These are phyloP conservation scores for Monosporascus ibericus DNA, from an alignment of 2,329 filamentous ascomycete species.

Conservation along the genomic window DNA sequence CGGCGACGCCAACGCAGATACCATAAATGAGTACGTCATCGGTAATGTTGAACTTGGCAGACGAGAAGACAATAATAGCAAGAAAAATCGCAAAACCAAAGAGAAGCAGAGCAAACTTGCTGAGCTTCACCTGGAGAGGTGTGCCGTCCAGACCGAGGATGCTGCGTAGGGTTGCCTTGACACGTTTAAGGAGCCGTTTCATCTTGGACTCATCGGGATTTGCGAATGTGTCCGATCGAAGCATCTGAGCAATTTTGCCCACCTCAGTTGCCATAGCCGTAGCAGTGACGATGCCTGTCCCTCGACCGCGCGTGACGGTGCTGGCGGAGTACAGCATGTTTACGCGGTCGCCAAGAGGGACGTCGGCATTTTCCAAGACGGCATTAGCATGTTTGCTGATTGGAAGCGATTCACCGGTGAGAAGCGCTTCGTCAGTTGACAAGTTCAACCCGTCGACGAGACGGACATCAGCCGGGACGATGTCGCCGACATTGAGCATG, in stretches of 20 bases:
- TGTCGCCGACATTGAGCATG: conserved; percentile 57
- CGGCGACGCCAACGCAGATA: conserved; percentile 43
- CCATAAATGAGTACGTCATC: conserved; percentile 53
- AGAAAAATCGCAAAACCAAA: conserved; percentile 65
- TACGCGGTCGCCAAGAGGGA: conserved; percentile 61
- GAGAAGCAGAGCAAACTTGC: conserved; percentile 75
- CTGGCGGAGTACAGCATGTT: conserved; percentile 69
- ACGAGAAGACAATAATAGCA: conserved; percentile 56
- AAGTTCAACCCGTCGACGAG: conserved; percentile 64
- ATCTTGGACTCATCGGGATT: conserved; percentile 41
- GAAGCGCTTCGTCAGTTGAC: conserved; percentile 67
- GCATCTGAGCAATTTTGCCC: conserved; percentile 66
- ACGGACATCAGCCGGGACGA: conserved; percentile 64
- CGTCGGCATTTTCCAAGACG: conserved; percentile 44
- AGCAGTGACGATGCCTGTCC: conserved; percentile 60
- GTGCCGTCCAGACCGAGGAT: conserved; percentile 68
- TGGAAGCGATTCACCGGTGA: conserved; percentile 68
- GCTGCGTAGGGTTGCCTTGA: conserved; percentile 35
- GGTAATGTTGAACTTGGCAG: conserved; percentile 45
- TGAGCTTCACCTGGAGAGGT: conserved; percentile 77
- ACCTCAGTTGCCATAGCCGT: conserved; percentile 73
- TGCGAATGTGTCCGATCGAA: conserved; percentile 53
- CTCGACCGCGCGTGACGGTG: conserved; percentile 65
- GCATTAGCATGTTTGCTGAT: conserved; percentile 59
- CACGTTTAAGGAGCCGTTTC: conserved; percentile 37